These are phyloP conservation scores for Alternaria sp. DNA, from an alignment of 2,329 filamentous ascomycete genomes.

Conservation along the genomic window DNA sequence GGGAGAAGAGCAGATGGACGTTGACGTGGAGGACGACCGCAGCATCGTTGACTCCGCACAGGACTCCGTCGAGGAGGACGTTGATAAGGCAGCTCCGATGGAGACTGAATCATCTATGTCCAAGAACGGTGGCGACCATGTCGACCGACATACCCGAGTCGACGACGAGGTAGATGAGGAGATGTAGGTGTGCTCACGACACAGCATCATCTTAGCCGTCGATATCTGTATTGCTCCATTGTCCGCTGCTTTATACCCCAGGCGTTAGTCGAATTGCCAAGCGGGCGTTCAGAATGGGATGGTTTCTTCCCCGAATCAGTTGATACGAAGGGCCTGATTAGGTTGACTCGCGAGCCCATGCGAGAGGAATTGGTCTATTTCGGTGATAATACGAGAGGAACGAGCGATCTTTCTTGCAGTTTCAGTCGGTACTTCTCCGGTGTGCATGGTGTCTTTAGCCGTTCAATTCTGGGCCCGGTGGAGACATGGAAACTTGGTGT, in stretches of 20 bases:
- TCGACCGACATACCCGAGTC: neutral
- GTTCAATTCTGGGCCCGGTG: neutral
- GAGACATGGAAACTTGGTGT: neutral
- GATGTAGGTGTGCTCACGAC: neutral
- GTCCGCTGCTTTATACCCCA: neutral
- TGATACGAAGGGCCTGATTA: neutral
- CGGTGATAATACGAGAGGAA: neutral
- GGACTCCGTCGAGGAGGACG: neutral
- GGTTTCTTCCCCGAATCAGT: neutral
- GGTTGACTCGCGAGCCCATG: neutral
- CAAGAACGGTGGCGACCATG: neutral
- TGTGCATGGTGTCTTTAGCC: neutral
- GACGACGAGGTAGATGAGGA: constrained; percentile 5
- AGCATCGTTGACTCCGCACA: neutral
- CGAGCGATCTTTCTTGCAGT: neutral
- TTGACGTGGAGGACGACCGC: constrained; percentile 6
- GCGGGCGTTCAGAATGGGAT: neutral
- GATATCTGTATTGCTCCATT: neutral
- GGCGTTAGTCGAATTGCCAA: neutral
- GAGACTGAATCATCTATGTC: neutral
- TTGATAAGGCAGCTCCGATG: neutral
- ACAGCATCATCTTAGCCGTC: neutral
- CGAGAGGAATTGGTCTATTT: neutral
- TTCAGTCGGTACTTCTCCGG: neutral
- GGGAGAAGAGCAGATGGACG: neutral